Percentiles rank a stretch among this genome's conserved stretches.
Evolutionary conservation across 495 filamentous ascomycete species (phyloP).

Genomic region (Glonium stellatum): DNA sequence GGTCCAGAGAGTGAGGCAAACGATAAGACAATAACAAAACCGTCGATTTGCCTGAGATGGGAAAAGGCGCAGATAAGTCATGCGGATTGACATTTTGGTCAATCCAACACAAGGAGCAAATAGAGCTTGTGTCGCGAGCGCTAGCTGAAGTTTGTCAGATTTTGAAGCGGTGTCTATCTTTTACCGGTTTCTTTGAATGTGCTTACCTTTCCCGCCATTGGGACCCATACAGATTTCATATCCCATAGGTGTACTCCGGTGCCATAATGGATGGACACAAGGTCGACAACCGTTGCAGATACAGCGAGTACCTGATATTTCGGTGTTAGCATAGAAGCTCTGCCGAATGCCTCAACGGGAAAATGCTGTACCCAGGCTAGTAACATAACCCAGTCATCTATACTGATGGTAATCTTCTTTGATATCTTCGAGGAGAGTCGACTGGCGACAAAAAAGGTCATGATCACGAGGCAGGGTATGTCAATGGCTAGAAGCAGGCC

Average conservation of each 20-base stretch:
- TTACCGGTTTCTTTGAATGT: background rate
- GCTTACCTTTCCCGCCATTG: background rate
- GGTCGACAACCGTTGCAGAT: background rate
- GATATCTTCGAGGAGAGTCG: background rate
- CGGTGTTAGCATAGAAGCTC: background rate
- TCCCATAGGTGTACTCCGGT: background rate
- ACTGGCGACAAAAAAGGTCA: background rate
- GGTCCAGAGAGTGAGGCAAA: conserved; percentile 15
- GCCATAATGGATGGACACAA: background rate
- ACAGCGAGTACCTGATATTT: background rate
- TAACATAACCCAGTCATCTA: background rate
- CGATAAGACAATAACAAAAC: conserved; percentile 16
- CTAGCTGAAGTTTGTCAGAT: background rate
- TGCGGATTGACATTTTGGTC: conserved; percentile 20
- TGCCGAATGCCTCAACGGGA: too few species aligned
- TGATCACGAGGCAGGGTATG: background rate
- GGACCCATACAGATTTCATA: background rate
- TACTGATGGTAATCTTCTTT: background rate
- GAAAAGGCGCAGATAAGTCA: conserved; percentile 24
- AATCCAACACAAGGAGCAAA: conserved; percentile 12
- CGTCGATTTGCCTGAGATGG: conserved; percentile 14
- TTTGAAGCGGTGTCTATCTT: background rate
- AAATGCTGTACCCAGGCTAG: background rate
- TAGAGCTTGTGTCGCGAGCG: background rate
- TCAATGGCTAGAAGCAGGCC: background rate